Conservation (phyloP, 441 rosid species). For the Populus tomentosa region DNA sequence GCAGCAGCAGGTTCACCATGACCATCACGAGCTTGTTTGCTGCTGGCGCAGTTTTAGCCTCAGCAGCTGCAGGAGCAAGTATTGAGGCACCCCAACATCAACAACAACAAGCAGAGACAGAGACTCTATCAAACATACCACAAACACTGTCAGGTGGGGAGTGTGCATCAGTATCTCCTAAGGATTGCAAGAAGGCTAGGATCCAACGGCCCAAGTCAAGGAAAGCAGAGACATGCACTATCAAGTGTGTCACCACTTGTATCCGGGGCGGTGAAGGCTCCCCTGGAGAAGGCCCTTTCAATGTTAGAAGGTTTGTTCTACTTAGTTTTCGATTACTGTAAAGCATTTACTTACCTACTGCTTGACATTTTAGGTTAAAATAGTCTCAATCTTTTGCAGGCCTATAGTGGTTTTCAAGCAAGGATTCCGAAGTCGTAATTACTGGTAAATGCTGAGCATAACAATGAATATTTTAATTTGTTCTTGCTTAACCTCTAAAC, state of each 20-base stretch:
- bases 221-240: conserved; percentile 83
- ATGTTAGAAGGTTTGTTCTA: conserved; percentile 52
- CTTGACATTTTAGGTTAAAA: not conserved
- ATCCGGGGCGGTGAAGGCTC: conserved; percentile 75
- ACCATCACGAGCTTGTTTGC: conserved; percentile 30
- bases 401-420: conserved; percentile 87
- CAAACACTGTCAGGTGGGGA: conserved; percentile 52
- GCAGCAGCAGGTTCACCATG: conserved; percentile 18
- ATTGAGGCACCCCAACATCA: conserved; percentile 23
- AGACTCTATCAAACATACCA: conserved; percentile 71
- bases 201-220: conserved; percentile 84
- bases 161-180: conserved; percentile 17
- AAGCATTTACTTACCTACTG: not conserved
- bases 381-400: conserved; percentile 26
- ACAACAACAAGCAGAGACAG: conserved; percentile 23
- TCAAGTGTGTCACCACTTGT: conserved; percentile 76
- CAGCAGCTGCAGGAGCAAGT: conserved; percentile 29
- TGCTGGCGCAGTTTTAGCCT: conserved; percentile 33
- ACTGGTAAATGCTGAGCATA: conserved; percentile 39
- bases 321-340: too few relatives aligned
- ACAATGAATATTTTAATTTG: not conserved
- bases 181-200: conserved; percentile 72
- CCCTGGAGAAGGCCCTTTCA: conserved; percentile 87
- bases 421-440: conserved; percentile 83
- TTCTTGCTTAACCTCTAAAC: not conserved